Percentiles rank a stretch among this genome's conserved stretches.
These are phyloP conservation scores for Kandelia obovata DNA, from an alignment of 345 rosid species.

Conservation along the genomic window DNA sequence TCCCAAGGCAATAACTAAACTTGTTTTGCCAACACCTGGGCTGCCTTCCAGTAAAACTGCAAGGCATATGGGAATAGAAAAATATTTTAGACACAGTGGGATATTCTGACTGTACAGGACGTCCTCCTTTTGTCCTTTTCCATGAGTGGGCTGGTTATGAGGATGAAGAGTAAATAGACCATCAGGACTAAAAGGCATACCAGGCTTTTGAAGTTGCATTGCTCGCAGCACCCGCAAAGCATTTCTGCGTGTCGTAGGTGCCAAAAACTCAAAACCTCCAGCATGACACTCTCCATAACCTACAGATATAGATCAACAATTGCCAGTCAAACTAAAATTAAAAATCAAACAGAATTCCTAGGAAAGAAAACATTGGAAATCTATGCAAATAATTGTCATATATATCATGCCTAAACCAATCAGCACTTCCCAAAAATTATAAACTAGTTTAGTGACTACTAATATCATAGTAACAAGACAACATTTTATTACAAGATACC, in stretches of 20 bases:
- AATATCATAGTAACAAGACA: background rate
- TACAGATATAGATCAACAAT: conserved; percentile 19
- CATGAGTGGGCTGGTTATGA: background rate
- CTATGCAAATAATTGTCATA: background rate
- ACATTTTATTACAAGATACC: conserved; percentile 34
- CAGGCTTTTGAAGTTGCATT: conserved; percentile 92
- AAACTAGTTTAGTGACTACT: background rate
- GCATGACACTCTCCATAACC: conserved; percentile 47
- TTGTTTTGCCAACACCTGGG: conserved; percentile 99
- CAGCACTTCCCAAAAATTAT: background rate
- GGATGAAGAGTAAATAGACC: background rate
- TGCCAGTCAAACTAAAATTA: background rate
- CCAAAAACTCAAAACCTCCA: conserved; percentile 75
- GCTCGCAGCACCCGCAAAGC: conserved; percentile 84
- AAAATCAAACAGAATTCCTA: background rate
- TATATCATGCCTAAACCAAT: background rate
- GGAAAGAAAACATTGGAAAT: background rate
- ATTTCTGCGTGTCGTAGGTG: conserved; percentile 85
- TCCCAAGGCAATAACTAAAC: conserved; percentile 81
- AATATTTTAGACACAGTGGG: background rate
- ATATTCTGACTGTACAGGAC: background rate
- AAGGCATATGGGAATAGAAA: conserved; percentile 18
- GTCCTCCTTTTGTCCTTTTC: background rate
- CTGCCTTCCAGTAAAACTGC: conserved; percentile 91
- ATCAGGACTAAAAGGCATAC: conserved; percentile 28